Evolutionary conservation across 768 basidiomycete genomes (phyloP).

Genomic region (Naganishia antarctica): DNA sequence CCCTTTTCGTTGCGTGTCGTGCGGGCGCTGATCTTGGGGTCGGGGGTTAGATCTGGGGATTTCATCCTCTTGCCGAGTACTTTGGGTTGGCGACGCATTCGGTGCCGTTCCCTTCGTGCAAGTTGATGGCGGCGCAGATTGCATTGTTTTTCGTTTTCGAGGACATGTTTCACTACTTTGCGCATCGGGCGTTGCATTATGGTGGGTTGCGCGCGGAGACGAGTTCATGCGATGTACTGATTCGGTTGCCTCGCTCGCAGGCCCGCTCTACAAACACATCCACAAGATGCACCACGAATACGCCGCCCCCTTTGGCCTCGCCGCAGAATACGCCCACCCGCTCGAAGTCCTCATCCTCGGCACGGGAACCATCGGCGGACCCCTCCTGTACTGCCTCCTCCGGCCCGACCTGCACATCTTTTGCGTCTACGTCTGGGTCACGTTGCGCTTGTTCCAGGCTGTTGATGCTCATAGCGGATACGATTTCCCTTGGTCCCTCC

Average conservation of each 20-base stretch:
- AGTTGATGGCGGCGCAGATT: constrained; percentile 68
- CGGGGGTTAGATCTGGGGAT: constrained; percentile 68
- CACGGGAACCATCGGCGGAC: constrained; percentile 81
- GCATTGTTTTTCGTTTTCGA: constrained; percentile 91
- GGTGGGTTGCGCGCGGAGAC: constrained; percentile 47
- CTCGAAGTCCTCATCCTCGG: constrained; percentile 93
- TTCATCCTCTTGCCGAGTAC: constrained; percentile 80
- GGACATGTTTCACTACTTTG: constrained; percentile 93
- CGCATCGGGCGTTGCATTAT: constrained; percentile 83
- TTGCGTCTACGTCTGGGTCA: constrained; percentile 91
- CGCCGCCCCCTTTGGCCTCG: constrained; percentile 88
- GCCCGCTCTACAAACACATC: constrained; percentile 74
- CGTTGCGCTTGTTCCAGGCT: constrained; percentile 89
- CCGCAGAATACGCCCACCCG: constrained; percentile 94
- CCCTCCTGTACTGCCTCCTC: constrained; percentile 77
- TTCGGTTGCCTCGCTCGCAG: constrained; percentile 8
- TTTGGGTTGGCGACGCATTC: constrained; percentile 90
- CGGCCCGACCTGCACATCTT: constrained; percentile 74
- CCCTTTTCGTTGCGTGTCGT: neutral
- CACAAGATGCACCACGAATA: constrained; percentile 98
- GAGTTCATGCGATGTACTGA: neutral
- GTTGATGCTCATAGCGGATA: constrained; percentile 96
- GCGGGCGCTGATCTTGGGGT: neutral
- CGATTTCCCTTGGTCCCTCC: constrained; percentile 97
- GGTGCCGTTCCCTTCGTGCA: constrained; percentile 77